phyloP scores from a whole-genome alignment of 805 yeast species.

The Ogataea trehaloabstinens region DNA sequence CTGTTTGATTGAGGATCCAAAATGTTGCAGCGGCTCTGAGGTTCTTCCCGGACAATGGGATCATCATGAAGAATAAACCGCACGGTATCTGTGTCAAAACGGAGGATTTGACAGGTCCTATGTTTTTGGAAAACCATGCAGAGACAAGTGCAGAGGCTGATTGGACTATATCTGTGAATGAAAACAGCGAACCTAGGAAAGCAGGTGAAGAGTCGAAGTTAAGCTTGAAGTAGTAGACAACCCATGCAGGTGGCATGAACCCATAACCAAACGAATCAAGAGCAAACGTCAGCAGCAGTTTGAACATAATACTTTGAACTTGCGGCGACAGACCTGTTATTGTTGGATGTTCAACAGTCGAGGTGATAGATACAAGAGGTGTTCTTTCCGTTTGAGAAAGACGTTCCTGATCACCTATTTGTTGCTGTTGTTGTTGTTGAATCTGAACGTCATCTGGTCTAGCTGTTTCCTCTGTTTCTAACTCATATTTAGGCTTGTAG shows the following conservation, averaged over 20 bases:
- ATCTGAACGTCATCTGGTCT: conserved; percentile 1
- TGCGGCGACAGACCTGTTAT: conserved; percentile 39
- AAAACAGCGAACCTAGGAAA: conserved; percentile 65
- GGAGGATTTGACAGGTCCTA: conserved; percentile 82
- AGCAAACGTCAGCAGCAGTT: conserved; percentile 64
- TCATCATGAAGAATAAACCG: conserved; percentile 55
- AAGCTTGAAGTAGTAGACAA: conserved; percentile 72
- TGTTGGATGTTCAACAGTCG: conserved; percentile 24
- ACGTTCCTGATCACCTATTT: not conserved
- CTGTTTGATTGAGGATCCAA: conserved; percentile 55
- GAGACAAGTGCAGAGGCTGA: conserved; percentile 76
- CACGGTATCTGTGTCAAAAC: conserved; percentile 76
- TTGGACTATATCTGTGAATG: conserved; percentile 58
- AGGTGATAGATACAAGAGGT: conserved; percentile 18
- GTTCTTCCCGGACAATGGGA: conserved; percentile 44
- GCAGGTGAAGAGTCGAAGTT: conserved; percentile 54
- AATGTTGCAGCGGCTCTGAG: conserved; percentile 46
- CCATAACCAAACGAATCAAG: conserved; percentile 87
- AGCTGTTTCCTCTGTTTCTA: not conserved
- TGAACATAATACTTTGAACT: conserved; percentile 43
- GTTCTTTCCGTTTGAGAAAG: conserved; percentile 8
- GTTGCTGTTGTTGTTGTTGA: not conserved
- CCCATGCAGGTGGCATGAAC: conserved; percentile 87
- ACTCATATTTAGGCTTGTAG: conserved; percentile 24
- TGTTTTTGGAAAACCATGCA: conserved; percentile 56